Evolutionary conservation across 2,329 filamentous ascomycete genomes (phyloP).

Genomic region (Beauveria pseudobassiana): DNA sequence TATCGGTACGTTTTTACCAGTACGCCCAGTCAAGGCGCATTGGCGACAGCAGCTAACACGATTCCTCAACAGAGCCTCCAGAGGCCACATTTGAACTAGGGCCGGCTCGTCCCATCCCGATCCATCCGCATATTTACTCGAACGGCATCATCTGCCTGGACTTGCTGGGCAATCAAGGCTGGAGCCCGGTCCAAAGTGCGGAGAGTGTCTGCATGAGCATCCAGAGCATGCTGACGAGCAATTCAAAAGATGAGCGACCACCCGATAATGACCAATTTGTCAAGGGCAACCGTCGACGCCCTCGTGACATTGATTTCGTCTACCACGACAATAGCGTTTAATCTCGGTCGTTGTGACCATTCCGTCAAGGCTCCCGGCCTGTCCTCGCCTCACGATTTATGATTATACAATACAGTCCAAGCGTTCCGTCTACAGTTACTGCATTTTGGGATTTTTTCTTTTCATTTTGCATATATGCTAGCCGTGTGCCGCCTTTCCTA

Average conservation of each 20-base stretch:
- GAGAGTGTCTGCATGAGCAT: conserved; percentile 96
- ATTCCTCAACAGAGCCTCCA: conserved; percentile 61
- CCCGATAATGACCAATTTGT: conserved; percentile 89
- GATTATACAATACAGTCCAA: background rate
- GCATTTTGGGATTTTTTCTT: background rate
- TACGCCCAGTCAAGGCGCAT: background rate
- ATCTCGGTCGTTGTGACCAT: background rate
- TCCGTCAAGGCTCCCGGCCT: background rate
- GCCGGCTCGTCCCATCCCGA: conserved; percentile 65
- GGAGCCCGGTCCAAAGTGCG: conserved; percentile 95
- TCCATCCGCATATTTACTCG: conserved; percentile 96
- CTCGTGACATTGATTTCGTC: conserved; percentile 84
- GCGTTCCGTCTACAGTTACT: background rate
- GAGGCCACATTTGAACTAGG: conserved; percentile 81
- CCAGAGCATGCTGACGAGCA: conserved; percentile 96
- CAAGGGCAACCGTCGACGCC: conserved; percentile 65
- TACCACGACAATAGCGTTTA: conserved; percentile 85
- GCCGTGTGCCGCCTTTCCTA: background rate
- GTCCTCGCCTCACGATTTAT: background rate
- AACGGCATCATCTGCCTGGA: conserved; percentile 99
- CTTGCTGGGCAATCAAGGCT: conserved; percentile 77
- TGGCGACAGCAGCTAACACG: background rate
- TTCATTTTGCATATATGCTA: background rate
- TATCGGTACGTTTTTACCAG: conserved; percentile 55
- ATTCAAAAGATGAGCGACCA: conserved; percentile 83